Conservation (phyloP, 2,329 filamentous ascomycete genomes). For the Raffaelea deltoideospora region DNA sequence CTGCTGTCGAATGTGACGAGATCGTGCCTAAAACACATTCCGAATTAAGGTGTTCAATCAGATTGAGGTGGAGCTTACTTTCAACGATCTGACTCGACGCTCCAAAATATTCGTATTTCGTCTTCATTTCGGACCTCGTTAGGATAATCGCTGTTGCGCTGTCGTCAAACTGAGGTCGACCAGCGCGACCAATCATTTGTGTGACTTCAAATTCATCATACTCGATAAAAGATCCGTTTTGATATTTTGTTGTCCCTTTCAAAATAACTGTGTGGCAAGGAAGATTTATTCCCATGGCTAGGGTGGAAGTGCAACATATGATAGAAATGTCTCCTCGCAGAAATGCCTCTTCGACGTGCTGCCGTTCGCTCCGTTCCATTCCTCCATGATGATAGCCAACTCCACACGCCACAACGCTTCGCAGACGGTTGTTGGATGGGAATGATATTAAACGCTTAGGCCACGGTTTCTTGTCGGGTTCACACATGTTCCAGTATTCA, state of each 20-base stretch:
- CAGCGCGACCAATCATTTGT: slow-evolving; percentile 81
- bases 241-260: slow-evolving; percentile 60
- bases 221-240: slow-evolving; percentile 45
- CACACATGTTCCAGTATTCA: slow-evolving; percentile 44
- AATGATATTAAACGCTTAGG: slow-evolving; percentile 35
- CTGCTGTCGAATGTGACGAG: slow-evolving; percentile 46
- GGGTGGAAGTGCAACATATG: slow-evolving; percentile 76
- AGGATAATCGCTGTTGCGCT: slow-evolving; percentile 67
- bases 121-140: slow-evolving; percentile 49
- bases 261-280: slow-evolving; percentile 73
- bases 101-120: slow-evolving; percentile 57
- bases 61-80: slow-evolving; percentile 61
- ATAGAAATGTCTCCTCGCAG: slow-evolving; percentile 57
- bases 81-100: slow-evolving; percentile 61
- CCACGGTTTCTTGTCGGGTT: slow-evolving; percentile 44
- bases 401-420: slow-evolving; percentile 32
- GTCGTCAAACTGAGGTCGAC: slow-evolving; percentile 68
- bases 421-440: slow-evolving; percentile 44
- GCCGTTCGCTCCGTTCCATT: slow-evolving; percentile 47
- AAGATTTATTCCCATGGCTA: slow-evolving; percentile 72
- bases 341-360: slow-evolving; percentile 51
- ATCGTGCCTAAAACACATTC: slow-evolving; percentile 68
- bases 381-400: slow-evolving; percentile 78
- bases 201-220: slow-evolving; percentile 74
- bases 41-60: slow-evolving; percentile 74